Evolutionary conservation across 306 rosid genomes (phyloP), one percentile per base, ranked within the genome.

Genomic region (Vigna trinervia): DNA sequence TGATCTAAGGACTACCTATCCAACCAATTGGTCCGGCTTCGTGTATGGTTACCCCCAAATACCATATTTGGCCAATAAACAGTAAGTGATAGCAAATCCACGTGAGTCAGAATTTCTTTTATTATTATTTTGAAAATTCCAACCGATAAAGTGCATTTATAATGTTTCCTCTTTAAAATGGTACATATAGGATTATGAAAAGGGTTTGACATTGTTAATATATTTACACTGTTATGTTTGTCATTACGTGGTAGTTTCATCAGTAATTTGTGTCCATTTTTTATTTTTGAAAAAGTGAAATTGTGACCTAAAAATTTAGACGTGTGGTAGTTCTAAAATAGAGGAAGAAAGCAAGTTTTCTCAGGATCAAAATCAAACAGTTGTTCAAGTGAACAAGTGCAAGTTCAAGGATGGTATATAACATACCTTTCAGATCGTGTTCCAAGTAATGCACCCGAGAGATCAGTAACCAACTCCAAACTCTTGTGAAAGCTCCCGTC

Each of bases 401-500:
- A 70, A 34, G 53, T 71, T 57, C 72, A 64, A 72, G 65, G 38
- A 53, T 38, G 38, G 19, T 14, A 71, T 66, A 47, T 12, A 54
- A 17, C 12, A 54, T 85, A 95, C 97, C 98, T 92, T 71, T 87
- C 72, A 60, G 98, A 89, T 48, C 98, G 90, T 14, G 84, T 91
- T 78, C 98, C 98, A 36, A 95, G 97, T 86, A 95, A 85, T 65
- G 97, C 97, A 82, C 78, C 89, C 6, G 97, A 88, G 71, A 95
- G 96, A 87, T 95, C 97, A 45, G 86, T 88, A 80, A 83, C 89
- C 75, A 95, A 86, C 48, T 91, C 96, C 87, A 95, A 85, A 82
- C 87, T 91, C 82, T 90, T 92, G 93, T 90, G 96, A 80, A 95
- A 95, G 84, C 92, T 89, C 59, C 97, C 98, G 43, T 95, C 97